Evolutionary conservation across 176 grass and related monocot species (phyloP), one percentile per base, ranked within the genome.

Genomic region (Oryza brachyantha): DNA sequence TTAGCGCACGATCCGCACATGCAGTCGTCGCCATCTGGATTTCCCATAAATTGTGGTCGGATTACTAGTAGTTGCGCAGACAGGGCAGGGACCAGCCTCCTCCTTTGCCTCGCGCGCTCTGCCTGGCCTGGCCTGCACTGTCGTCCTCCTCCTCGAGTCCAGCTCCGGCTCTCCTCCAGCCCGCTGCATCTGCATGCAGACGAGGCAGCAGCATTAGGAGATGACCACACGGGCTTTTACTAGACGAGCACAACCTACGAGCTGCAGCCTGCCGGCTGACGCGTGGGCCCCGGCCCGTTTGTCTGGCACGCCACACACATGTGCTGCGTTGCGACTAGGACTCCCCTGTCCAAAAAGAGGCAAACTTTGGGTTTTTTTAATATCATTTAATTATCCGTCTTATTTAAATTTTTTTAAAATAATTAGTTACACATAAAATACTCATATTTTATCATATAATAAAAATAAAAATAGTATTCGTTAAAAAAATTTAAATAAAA

Each of bases 11-110:
- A 25, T 36, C 31, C 68, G 83, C 67, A 58, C 25, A 64, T 58
- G 83, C 75, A 72, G 35, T 64, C 75, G 64, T 61, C 41, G 79
- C 22, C 13, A 17, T 78, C 66, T 50, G 67, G 67, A 8, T 32
- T 22, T 24, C 59, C 42, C 75, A 55, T 57, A 40, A 85, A 78
- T 64, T 69, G 75, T 57, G 75, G 83, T 79, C 83, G 67, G 75
- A 67, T 52, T 62, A 69, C 55, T 78, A 59, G 74, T 46, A 38
- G 66, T 29, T 67, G 66, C 5, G 55, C 32, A 31, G 32, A 24
- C 74, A 54, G n/a, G 25, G 17, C 24, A 41, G 36, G 66, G 74
- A 39, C 73, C 64, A 32, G n/a, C 8, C 73, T 26, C 58, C 46
- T 26, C 67, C 46, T 39, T 39, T 57, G 52, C 52, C 52, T 57